Base-by-base conservation (phyloP, 1,139 yeast genomes). In the Diutina pseudorugosa region DNA sequence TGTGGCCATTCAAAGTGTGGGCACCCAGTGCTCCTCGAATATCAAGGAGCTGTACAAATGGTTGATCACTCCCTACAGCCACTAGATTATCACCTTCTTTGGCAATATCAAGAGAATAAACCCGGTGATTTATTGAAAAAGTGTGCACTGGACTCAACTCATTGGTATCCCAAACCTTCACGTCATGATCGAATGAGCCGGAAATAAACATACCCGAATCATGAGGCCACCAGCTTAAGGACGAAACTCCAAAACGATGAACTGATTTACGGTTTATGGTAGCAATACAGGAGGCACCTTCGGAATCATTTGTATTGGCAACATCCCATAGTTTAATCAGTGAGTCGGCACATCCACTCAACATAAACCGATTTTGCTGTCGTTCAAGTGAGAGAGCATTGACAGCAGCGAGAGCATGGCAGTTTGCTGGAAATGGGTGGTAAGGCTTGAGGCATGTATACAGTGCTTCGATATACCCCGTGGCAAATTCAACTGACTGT, bases 161-260 rank as follows among this genome's bases (percentile, higher is more conserved):
- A 55, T 77, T 77, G 0, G 96, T 77, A 62, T 89, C 96, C 95
- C 96, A 91, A 0, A 89, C 73, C 57, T 84, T 86, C 30, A 90
- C 79, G 0, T 80, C 76, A 55, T 80, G 82, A 62, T 91, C 98
- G 62, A 83, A 88, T 0, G 96, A 87, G 0, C 90, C 81, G 2
- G 90, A 77, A 11, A 89, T 75, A 68, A 90, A 90, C 81, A 91
- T 76, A 1, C 96, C 97, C 25, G 83, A 81, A 64, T 91, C 98
- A 52, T 72, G 72, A 0, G 95, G 91, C 93, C 95, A 91, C 97
- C 98, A 91, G 60, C 77, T 74, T 1, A 88, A 72, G 18, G 79
- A 70, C 0, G 95, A 85, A 0, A 90, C 72, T 0, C 96, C 96
- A 63, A 75, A 89, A 25, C 69, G 66, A 62, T 91, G 98, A 1